These are phyloP conservation scores for Insectozyma bohioensis DNA, from an alignment of 1,139 yeast genomes.

Conservation along the genomic window DNA sequence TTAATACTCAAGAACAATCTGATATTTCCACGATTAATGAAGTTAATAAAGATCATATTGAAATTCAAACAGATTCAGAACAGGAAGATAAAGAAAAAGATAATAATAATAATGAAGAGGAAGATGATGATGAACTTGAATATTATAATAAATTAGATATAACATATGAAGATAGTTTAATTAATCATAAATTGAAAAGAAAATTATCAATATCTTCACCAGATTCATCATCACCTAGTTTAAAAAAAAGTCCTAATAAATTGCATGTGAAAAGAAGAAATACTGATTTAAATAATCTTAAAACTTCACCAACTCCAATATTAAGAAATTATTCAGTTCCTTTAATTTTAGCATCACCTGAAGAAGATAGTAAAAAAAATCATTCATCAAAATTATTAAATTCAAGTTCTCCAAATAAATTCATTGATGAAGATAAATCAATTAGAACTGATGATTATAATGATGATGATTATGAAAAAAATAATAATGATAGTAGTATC, in stretches of 20 bases:
- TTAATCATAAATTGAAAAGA: conserved; percentile 10
- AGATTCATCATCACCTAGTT: no score
- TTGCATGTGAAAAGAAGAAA: no score
- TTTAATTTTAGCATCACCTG: conserved; percentile 15
- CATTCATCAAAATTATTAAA: no score
- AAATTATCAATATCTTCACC: conserved; percentile 7
- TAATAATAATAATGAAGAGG: conserved; percentile 5
- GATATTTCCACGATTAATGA: conserved; percentile 5
- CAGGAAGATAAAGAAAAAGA: conserved; percentile 13
- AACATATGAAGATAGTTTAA: conserved; percentile 15
- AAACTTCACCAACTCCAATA: conserved; percentile 6
- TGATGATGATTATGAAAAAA: conserved; percentile 6
- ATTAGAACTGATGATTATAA: conserved; percentile 12
- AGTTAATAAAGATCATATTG: conserved; percentile 6
- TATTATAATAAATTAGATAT: conserved; percentile 6
- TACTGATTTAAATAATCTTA: not conserved
- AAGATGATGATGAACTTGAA: conserved; percentile 15
- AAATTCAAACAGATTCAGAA: conserved; percentile 12
- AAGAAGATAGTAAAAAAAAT: not conserved
- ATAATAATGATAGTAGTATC: conserved; percentile 1
- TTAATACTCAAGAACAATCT: conserved; percentile 20
- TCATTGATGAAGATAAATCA: conserved; percentile 7
- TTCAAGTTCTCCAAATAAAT: no score
- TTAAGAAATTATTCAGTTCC: conserved; percentile 13
- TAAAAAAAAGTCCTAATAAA: conserved; percentile 2